A percentile compares a stretch with the other conserved stretches of the same genome.
Evolutionary conservation across 495 filamentous ascomycete species (phyloP).

Genomic region (Hypomontagnella submonticulosa): DNA sequence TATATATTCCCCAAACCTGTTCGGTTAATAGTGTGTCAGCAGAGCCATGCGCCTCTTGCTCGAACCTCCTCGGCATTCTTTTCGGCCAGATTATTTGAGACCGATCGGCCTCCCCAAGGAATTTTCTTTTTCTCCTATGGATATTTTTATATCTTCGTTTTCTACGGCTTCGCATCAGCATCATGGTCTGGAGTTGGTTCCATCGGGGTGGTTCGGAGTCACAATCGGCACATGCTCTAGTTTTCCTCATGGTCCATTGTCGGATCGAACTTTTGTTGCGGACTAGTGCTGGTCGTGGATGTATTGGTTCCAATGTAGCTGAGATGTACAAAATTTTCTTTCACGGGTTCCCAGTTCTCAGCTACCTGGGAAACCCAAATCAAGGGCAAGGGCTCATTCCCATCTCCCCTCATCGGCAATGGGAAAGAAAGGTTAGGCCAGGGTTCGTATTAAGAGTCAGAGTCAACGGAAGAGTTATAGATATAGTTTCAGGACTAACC

Average conservation of each 20-base stretch:
- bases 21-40: constrained; percentile 5
- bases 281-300: too few species aligned
- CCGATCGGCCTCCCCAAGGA: background rate
- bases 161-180: constrained; percentile 30
- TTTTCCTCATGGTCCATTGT: background rate
- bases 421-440: constrained; percentile 2
- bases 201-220: constrained; percentile 11
- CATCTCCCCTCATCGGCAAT: background rate
- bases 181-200: constrained; percentile 38
- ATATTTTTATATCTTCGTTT: constrained; percentile 1
- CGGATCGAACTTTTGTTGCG: too few species aligned
- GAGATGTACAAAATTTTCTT: constrained; percentile 24
- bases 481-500: constrained; percentile 29
- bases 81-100: background rate
- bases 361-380: constrained; percentile 13
- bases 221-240: background rate
- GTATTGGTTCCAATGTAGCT: background rate
- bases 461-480: constrained; percentile 27
- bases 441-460: constrained; percentile 9
- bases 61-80: constrained; percentile 12
- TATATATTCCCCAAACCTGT: constrained; percentile 23
- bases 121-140: constrained; percentile 7
- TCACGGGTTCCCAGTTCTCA: constrained; percentile 13
- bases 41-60: background rate
- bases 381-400: constrained; percentile 6